phyloP scores from a whole-genome alignment of 257 asterid species.

The Solanum paucissectum region DNA sequence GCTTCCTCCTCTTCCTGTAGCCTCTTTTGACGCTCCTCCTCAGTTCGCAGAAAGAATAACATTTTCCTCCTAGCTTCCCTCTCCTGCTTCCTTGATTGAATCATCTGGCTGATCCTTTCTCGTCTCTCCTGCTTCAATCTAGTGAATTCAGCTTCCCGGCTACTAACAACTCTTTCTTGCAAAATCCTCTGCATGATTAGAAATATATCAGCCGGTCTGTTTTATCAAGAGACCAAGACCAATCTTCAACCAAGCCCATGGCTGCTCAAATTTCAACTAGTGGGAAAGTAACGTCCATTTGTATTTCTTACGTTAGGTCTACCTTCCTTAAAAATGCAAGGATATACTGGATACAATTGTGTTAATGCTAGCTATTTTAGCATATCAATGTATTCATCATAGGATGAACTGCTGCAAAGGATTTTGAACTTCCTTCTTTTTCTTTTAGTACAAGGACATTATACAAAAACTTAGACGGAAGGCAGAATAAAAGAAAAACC shows the following conservation, averaged over 20 bases:
- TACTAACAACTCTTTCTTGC: conserved; percentile 37
- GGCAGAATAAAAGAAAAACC: background rate
- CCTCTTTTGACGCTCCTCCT: conserved; percentile 65
- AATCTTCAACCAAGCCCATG: background rate
- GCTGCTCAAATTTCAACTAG: background rate
- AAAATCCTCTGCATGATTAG: conserved; percentile 32
- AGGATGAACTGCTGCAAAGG: background rate
- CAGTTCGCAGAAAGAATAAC: conserved; percentile 46
- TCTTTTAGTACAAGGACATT: background rate
- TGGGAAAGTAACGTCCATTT: background rate
- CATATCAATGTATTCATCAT: background rate
- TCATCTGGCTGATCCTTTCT: conserved; percentile 35
- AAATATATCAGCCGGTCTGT: background rate
- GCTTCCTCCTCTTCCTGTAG: conserved; percentile 81
- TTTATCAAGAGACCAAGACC: background rate
- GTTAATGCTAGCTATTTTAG: background rate
- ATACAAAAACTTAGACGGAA: background rate
- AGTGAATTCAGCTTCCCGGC: conserved; percentile 33
- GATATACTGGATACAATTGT: background rate
- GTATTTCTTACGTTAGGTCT: background rate
- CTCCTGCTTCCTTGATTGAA: conserved; percentile 50
- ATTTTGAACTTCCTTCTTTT: background rate
- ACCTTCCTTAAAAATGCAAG: background rate
- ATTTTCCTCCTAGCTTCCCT: conserved; percentile 61
- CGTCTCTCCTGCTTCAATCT: conserved; percentile 38